phyloP scores from a whole-genome alignment of 1,284 basidiomycete species.

The Amylostereum areolatum region DNA sequence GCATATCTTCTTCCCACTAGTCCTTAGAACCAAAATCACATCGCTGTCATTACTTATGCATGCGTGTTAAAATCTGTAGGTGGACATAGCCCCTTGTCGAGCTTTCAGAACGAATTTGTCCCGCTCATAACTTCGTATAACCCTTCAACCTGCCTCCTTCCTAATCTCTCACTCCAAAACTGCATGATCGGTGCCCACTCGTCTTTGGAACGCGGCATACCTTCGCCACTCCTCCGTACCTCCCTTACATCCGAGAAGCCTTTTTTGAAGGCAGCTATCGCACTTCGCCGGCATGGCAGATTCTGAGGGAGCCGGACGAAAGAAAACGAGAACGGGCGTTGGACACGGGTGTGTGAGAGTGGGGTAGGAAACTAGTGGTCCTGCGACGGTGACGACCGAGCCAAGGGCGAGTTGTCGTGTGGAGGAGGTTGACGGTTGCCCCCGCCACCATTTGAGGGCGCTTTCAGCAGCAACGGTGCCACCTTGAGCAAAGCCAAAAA shows the following conservation, averaged over 20 bases:
- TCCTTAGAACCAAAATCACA: no score
- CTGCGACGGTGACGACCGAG: constrained; percentile 66
- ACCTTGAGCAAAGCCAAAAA: constrained; percentile 90
- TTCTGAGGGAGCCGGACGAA: constrained; percentile 44
- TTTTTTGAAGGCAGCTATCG: constrained; percentile 48
- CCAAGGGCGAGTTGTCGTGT: constrained; percentile 36
- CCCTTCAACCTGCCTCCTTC: constrained; percentile 54
- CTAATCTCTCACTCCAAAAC: constrained; percentile 77
- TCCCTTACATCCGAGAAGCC: constrained; percentile 51
- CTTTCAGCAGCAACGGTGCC: constrained; percentile 76
- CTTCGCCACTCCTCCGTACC: constrained; percentile 38
- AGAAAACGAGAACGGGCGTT: constrained; percentile 61
- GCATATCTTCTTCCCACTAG: no score
- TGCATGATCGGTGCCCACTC: constrained; percentile 83
- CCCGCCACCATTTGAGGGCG: constrained; percentile 44
- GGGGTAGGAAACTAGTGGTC: constrained; percentile 72
- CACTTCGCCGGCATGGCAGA: constrained; percentile 36
- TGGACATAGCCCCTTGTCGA: not conserved
- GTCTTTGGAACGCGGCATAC: constrained; percentile 71
- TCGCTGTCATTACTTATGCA: not conserved
- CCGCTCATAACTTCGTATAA: constrained; percentile 70
- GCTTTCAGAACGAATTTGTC: constrained; percentile 10
- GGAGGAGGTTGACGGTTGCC: constrained; percentile 21
- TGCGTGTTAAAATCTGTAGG: not conserved
- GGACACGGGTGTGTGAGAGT: constrained; percentile 44